Percentiles rank a stretch among this genome's conserved stretches.
These are phyloP conservation scores for Triticum turgidum DNA, from an alignment of 176 grass and related monocot genomes.

Conservation along the genomic window DNA sequence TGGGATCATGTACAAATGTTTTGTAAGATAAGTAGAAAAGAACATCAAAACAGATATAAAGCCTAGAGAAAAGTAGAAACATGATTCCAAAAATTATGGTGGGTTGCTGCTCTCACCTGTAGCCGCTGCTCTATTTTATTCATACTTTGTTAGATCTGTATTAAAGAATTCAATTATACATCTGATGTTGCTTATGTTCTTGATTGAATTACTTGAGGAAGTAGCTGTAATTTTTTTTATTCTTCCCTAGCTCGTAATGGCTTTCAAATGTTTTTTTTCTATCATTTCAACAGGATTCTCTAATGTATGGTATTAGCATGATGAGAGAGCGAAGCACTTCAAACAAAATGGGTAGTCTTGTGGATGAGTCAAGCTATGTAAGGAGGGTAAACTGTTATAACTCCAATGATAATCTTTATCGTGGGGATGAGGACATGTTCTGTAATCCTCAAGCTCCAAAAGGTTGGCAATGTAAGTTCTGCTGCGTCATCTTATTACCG, in stretches of 20 bases:
- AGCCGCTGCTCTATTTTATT: constrained; percentile 4
- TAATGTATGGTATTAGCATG: constrained; percentile 42
- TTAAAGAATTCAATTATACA: background rate
- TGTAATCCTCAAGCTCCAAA: constrained; percentile 27
- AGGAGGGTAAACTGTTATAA: constrained; percentile 32
- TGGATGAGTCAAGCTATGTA: constrained; percentile 34
- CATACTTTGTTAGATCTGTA: background rate
- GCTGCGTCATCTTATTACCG: constrained; percentile 16
- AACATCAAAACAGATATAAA: constrained; percentile 13
- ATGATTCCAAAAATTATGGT: background rate
- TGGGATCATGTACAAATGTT: background rate
- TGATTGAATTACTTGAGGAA: background rate
- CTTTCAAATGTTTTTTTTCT: background rate
- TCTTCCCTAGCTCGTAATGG: constrained; percentile 14
- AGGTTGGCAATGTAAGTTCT: constrained; percentile 51
- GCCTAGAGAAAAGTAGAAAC: constrained; percentile 1
- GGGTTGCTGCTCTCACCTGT: background rate
- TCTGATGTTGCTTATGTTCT: background rate
- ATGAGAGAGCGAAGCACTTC: constrained; percentile 30
- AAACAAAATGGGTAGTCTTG: constrained; percentile 22
- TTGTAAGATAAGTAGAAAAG: background rate
- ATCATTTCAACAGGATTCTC: constrained; percentile 39
- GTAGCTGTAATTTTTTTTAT: background rate
- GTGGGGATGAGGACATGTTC: constrained; percentile 43
- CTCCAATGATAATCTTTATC: constrained; percentile 32